Conservation (phyloP, 2,329 filamentous ascomycete genomes). For the Akanthomyces muscarius region DNA sequence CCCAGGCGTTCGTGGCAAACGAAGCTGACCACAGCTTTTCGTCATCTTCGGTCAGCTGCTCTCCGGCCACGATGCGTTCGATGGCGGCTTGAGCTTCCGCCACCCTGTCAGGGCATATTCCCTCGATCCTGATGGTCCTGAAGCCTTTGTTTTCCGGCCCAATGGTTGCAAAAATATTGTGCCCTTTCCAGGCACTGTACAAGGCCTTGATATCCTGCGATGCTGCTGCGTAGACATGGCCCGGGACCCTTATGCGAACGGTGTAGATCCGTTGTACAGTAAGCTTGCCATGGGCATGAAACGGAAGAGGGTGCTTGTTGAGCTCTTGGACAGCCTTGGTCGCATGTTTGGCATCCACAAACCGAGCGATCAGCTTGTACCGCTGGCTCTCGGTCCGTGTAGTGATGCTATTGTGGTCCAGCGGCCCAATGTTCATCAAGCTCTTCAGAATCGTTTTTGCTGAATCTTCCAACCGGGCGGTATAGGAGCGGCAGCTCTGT, state of each 20-base stretch:
- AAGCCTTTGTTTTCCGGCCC: neutral
- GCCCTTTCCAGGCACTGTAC: neutral
- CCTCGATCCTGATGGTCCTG: neutral
- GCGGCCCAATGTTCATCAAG: constrained; percentile 2
- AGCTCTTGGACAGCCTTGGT: neutral
- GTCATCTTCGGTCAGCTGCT: constrained; percentile 9
- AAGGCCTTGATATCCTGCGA: constrained; percentile 11
- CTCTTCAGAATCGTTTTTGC: neutral
- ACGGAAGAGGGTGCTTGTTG: neutral
- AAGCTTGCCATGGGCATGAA: constrained; percentile 1
- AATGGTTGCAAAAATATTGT: neutral
- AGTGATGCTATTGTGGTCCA: neutral
- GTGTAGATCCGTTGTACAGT: constrained; percentile 12
- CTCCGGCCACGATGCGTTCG: neutral
- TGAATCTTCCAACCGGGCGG: neutral
- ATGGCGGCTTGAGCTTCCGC: neutral
- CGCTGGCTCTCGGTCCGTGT: neutral
- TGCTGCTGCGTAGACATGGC: constrained; percentile 4
- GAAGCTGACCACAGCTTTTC: constrained; percentile 9
- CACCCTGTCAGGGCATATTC: neutral
- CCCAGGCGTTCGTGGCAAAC: constrained; percentile 14
- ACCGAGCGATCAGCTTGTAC: constrained; percentile 7
- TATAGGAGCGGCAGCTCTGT: neutral
- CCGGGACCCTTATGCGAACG: neutral
- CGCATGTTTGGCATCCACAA: neutral